These are phyloP conservation scores for Brassica nigra DNA, from an alignment of 345 rosid species.

Conservation along the genomic window DNA sequence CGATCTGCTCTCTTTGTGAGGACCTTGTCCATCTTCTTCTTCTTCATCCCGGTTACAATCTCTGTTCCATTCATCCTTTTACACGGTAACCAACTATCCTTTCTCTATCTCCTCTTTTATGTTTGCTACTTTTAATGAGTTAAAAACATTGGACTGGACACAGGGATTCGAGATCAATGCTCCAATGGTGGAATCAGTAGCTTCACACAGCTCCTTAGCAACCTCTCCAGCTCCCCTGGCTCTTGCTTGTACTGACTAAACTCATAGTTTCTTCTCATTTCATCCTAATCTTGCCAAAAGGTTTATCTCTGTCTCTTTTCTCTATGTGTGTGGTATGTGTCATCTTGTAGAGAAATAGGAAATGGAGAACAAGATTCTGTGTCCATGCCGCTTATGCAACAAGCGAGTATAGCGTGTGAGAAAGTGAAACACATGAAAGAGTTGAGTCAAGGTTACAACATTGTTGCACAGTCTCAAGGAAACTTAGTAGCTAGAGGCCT, in stretches of 20 bases:
- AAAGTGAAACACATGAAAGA: background rate
- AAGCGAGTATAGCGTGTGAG: background rate
- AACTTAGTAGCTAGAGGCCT: background rate
- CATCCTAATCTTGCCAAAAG: background rate
- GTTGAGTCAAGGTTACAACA: constrained; percentile 2
- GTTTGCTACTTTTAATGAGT: background rate
- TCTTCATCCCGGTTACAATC: constrained; percentile 15
- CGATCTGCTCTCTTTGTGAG: constrained; percentile 35
- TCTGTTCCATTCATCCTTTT: background rate
- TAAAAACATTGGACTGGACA: background rate
- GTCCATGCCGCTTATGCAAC: background rate
- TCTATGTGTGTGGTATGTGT: background rate
- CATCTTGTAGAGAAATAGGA: constrained; percentile 17
- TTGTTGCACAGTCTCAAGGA: background rate
- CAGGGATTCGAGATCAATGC: constrained; percentile 59
- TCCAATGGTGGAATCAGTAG: constrained; percentile 47
- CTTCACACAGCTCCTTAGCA: constrained; percentile 60
- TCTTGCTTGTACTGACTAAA: constrained; percentile 44
- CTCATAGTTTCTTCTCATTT: background rate
- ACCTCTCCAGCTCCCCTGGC: constrained; percentile 69
- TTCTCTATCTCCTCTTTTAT: background rate
- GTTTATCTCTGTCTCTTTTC: background rate
- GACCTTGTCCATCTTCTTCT: constrained; percentile 27
- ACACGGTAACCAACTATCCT: background rate
- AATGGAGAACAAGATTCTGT: background rate